Evolutionary conservation across 176 grass and related monocot species (phyloP).

Genomic region (Guadua angustifolia): DNA sequence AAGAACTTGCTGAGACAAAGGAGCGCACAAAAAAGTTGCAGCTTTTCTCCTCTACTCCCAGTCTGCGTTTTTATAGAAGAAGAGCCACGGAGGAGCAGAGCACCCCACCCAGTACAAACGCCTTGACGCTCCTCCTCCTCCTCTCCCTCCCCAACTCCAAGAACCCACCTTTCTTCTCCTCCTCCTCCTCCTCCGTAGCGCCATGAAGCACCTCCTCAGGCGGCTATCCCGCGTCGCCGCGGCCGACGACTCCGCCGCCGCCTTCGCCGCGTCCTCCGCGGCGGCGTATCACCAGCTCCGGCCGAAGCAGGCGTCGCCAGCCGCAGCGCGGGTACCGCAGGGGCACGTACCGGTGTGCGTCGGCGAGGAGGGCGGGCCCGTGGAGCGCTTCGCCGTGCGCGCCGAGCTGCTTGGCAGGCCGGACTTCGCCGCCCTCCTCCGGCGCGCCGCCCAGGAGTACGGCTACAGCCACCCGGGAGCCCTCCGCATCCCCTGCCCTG

Average conservation of each 20-base stretch:
- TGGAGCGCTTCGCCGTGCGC: constrained; percentile 79
- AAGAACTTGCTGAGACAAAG: no score
- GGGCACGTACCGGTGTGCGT: constrained; percentile 89
- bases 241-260: constrained; percentile 4
- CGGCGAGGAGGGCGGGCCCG: constrained; percentile 63
- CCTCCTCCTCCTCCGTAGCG: neutral
- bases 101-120: neutral
- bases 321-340: constrained; percentile 32
- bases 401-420: constrained; percentile 65
- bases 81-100: no score
- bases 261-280: neutral
- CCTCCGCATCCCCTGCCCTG: constrained; percentile 88
- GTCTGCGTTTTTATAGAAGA: neutral
- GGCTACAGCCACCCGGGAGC: constrained; percentile 83
- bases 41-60: no score
- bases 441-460: constrained; percentile 82
- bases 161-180: neutral
- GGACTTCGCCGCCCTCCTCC: constrained; percentile 68
- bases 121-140: neutral
- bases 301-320: neutral
- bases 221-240: constrained; percentile 69
- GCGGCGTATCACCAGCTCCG: constrained; percentile 21
- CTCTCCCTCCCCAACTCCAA: neutral
- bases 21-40: neutral
- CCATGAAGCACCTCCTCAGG: constrained; percentile 64